A percentile compares a stretch with the other conserved stretches of the same genome.
These are phyloP conservation scores for Aspergillus sp. DNA, from an alignment of 2,329 filamentous ascomycete genomes.

Conservation along the genomic window DNA sequence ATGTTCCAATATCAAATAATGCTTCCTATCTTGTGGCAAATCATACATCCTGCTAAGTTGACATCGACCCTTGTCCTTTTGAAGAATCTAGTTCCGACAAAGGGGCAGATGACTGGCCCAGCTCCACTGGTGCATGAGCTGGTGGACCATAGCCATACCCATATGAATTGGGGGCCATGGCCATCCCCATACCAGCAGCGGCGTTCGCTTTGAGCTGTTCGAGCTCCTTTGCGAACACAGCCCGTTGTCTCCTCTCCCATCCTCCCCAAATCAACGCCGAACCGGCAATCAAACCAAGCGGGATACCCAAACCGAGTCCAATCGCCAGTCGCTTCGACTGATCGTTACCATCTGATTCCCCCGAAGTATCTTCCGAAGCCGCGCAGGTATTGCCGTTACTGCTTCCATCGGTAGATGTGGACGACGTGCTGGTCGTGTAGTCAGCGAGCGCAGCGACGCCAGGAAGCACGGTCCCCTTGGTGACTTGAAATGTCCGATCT, in stretches of 20 bases:
- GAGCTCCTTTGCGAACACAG: background rate
- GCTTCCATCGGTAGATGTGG: background rate
- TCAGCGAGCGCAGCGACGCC: constrained; percentile 12
- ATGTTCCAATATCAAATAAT: no score
- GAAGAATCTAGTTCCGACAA: no score
- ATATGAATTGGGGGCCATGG: background rate
- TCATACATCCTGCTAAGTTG: no score
- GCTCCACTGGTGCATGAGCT: background rate
- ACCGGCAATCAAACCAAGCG: constrained; percentile 9
- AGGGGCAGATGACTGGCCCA: background rate
- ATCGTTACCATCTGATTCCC: background rate
- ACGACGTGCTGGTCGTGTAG: background rate
- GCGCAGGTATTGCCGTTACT: background rate
- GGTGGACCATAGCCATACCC: background rate
- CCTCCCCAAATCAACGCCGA: background rate
- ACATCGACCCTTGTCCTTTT: no score
- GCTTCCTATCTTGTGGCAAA: no score
- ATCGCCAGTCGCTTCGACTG: constrained; percentile 6
- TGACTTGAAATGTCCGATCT: constrained; percentile 7
- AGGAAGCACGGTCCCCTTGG: constrained; percentile 10
- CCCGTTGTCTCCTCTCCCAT: background rate
- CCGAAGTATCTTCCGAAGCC: background rate
- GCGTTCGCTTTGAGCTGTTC: background rate
- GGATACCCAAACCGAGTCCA: constrained; percentile 9
- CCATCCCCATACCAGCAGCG: background rate